A percentile compares a stretch with the other conserved stretches of the same genome.
phyloP scores from a whole-genome alignment of 228 moss, liverwort and hornwort species.

The Sphagnum fallax region DNA sequence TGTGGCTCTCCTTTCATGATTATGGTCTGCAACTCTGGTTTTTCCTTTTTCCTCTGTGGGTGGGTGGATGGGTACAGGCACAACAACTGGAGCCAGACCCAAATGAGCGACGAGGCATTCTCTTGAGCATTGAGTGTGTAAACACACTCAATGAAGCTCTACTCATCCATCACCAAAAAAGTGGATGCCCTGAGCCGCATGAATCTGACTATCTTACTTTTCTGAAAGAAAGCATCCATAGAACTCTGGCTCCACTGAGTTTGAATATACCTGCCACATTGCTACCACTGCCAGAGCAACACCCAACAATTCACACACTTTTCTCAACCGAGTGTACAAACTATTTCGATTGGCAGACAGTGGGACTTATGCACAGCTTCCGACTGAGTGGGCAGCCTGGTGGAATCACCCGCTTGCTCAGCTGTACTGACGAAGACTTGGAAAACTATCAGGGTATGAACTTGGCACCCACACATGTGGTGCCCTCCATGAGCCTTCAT shows the following conservation, averaged over 20 bases:
- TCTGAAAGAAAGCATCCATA: conserved; percentile 20
- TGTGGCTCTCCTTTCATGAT: no score
- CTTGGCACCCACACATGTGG: conserved; percentile 82
- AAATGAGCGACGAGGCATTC: conserved; percentile 46
- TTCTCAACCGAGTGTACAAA: conserved; percentile 85
- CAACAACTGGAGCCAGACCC: conserved; percentile 29
- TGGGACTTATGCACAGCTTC: conserved; percentile 89
- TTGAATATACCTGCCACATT: conserved; percentile 27
- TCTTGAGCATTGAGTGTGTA: conserved; percentile 88
- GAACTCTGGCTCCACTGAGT: background rate
- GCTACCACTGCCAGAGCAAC: conserved; percentile 19
- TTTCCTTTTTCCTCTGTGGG: no score
- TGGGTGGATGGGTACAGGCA: conserved; percentile 32
- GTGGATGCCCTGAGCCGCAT: conserved; percentile 52
- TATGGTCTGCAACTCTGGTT: no score
- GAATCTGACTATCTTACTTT: conserved; percentile 58
- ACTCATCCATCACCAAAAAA: conserved; percentile 59
- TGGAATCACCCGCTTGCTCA: conserved; percentile 79
- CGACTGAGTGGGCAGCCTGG: conserved; percentile 84
- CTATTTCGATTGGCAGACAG: conserved; percentile 97
- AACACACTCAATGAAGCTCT: conserved; percentile 91
- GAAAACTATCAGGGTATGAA: conserved; percentile 67
- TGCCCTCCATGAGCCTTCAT: conserved; percentile 91
- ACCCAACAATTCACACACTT: conserved; percentile 83
- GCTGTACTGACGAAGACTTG: conserved; percentile 76